A percentile compares a stretch with the other conserved stretches of the same genome.
Evolutionary conservation across 257 asterid species (phyloP).

Genomic region (Parsonsia alboflavescens): DNA sequence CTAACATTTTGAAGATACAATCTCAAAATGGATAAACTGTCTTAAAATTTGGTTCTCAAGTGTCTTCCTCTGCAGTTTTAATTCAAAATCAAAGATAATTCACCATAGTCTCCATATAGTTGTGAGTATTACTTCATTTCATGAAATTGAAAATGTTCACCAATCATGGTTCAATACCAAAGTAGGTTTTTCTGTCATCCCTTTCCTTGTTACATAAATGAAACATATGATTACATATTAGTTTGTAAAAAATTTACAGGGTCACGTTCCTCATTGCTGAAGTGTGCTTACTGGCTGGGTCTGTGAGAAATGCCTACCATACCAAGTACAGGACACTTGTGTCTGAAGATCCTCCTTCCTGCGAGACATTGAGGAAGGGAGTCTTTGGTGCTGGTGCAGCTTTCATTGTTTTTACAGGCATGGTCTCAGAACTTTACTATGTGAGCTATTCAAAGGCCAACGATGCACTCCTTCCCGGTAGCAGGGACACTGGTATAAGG

Average conservation of each 20-base stretch:
- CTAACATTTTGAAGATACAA: neutral
- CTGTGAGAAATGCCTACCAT: constrained; percentile 70
- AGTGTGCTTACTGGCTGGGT: constrained; percentile 70
- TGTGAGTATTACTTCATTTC: neutral
- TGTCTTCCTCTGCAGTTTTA: neutral
- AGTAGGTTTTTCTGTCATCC: neutral
- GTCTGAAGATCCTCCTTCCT: constrained; percentile 49
- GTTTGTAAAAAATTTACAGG: constrained; percentile 34
- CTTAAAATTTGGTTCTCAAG: neutral
- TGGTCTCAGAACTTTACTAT: constrained; percentile 58
- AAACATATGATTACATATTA: neutral
- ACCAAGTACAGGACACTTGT: constrained; percentile 55
- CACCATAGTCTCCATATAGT: neutral
- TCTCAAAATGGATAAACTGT: neutral
- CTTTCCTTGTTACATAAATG: neutral
- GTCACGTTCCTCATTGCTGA: constrained; percentile 61
- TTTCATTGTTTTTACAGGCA: constrained; percentile 62
- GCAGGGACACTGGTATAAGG: constrained; percentile 60
- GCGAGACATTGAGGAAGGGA: constrained; percentile 78
- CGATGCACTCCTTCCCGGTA: constrained; percentile 29
- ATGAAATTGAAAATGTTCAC: neutral
- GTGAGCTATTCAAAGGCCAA: constrained; percentile 57
- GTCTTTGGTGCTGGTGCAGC: constrained; percentile 89
- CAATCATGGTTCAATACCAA: neutral
- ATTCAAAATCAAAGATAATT: neutral